Evolutionary conservation across 495 filamentous ascomycete genomes (phyloP).

Genomic region (Tuber melanosporum): DNA sequence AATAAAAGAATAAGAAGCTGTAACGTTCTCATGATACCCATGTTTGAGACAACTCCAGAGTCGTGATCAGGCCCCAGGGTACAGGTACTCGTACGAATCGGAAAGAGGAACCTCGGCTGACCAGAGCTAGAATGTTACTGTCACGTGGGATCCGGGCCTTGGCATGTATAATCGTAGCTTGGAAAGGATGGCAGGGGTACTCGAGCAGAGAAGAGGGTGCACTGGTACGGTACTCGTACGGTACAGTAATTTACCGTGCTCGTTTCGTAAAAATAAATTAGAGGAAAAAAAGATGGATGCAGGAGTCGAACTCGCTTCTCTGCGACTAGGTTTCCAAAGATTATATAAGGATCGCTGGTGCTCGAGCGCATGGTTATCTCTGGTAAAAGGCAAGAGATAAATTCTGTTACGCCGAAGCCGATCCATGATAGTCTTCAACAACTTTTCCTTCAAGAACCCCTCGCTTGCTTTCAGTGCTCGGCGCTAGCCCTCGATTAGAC

Average conservation of each 20-base stretch:
- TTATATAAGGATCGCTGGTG: conserved; percentile 54
- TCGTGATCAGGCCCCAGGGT: neutral
- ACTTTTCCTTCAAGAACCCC: conserved; percentile 17
- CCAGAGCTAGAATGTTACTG: neutral
- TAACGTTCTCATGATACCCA: conserved; percentile 15
- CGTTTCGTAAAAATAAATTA: neutral
- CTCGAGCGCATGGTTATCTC: conserved; percentile 58
- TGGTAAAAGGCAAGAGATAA: conserved; percentile 67
- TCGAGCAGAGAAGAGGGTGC: too few relatives aligned
- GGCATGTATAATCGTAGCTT: neutral
- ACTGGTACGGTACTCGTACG: too few relatives aligned
- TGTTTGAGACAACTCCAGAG: neutral
- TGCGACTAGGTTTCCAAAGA: conserved; percentile 52
- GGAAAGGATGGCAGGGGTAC: neutral
- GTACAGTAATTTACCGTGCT: too few relatives aligned
- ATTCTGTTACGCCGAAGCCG: conserved; percentile 49
- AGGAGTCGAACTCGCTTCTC: conserved; percentile 39
- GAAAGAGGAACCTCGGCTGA: neutral
- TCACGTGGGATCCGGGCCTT: neutral
- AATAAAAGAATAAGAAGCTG: conserved; percentile 17
- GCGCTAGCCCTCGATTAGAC: neutral
- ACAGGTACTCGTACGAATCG: neutral
- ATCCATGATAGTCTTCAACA: conserved; percentile 15
- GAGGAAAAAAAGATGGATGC: conserved; percentile 35
- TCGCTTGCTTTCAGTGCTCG: too few relatives aligned